Evolutionary conservation across 2,329 filamentous ascomycete species (phyloP).

Genomic region (Sarocladiaceae sp.): DNA sequence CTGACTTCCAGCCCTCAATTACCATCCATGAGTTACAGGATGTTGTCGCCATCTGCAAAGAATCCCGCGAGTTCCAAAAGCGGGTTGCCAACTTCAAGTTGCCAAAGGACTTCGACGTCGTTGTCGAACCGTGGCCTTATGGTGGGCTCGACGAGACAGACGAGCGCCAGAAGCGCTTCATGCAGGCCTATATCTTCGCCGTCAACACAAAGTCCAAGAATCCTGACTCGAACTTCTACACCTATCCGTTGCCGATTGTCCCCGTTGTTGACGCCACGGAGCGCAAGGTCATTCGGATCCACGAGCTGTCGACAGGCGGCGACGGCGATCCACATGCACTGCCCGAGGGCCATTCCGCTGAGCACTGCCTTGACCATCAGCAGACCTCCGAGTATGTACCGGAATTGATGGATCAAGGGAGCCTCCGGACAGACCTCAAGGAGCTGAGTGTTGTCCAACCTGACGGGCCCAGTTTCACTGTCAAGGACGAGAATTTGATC

Average conservation of each 20-base stretch:
- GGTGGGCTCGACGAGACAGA: conserved; percentile 24
- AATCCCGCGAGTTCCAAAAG: conserved; percentile 25
- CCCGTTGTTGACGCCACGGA: conserved; percentile 33
- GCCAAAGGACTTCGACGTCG: conserved; percentile 24
- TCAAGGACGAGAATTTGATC: conserved; percentile 38
- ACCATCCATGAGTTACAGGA: conserved; percentile 31
- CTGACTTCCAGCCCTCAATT: conserved; percentile 24
- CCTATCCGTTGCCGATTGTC: conserved; percentile 47
- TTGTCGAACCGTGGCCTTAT: conserved; percentile 30
- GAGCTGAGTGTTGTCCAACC: conserved; percentile 46
- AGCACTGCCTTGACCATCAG: conserved; percentile 22
- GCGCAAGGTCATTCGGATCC: conserved; percentile 27
- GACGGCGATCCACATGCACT: conserved; percentile 16
- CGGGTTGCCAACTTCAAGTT: conserved; percentile 24
- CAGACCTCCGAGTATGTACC: conserved; percentile 33
- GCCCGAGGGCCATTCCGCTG: neutral
- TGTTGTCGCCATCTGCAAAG: conserved; percentile 23
- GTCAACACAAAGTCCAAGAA: conserved; percentile 23
- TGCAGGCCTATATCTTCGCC: conserved; percentile 2
- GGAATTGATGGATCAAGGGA: conserved; percentile 33
- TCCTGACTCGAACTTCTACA: conserved; percentile 50
- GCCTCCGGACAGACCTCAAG: conserved; percentile 50
- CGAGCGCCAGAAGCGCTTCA: conserved; percentile 15
- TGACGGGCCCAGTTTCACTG: conserved; percentile 32
- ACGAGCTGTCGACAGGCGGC: conserved; percentile 29